A percentile compares a stretch with the other conserved stretches of the same genome.
phyloP scores from a whole-genome alignment of 1,284 basidiomycete species.

The Vanrija humicola region DNA sequence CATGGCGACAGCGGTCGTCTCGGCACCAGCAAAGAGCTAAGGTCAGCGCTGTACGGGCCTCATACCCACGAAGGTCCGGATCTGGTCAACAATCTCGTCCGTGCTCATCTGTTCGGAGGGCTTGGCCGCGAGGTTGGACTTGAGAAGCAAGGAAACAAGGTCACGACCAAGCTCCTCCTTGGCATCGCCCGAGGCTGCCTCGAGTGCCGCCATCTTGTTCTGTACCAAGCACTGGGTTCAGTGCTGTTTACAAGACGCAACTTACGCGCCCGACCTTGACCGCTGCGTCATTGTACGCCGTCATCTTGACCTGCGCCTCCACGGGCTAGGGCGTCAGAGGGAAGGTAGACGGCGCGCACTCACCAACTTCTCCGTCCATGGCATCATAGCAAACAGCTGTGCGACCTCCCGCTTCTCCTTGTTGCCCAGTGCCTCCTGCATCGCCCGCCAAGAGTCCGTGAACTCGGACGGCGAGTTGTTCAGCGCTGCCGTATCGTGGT shows the following conservation, averaged over 20 bases:
- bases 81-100: slow-evolving; percentile 66
- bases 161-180: slow-evolving; percentile 51
- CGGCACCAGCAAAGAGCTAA: slow-evolving; percentile 55
- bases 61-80: slow-evolving; percentile 65
- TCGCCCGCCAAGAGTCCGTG: slow-evolving; percentile 19
- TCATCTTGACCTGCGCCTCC: neutral
- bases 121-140: slow-evolving; percentile 57
- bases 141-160: slow-evolving; percentile 55
- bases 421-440: slow-evolving; percentile 49
- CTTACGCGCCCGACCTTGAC: too few relatives aligned
- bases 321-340: neutral
- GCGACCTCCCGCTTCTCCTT: neutral
- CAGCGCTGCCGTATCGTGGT: slow-evolving; percentile 52
- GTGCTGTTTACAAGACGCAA: neutral
- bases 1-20: slow-evolving; percentile 63
- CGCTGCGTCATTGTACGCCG: neutral
- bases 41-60: neutral
- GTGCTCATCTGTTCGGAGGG: slow-evolving; percentile 59
- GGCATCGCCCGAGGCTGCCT: slow-evolving; percentile 38
- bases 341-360: neutral
- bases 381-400: too few relatives aligned
- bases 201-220: slow-evolving; percentile 48
- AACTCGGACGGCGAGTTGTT: slow-evolving; percentile 34
- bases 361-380: too few relatives aligned
- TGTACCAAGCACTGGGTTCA: slow-evolving; percentile 53